Base-by-base conservation (phyloP, 2,329 filamentous ascomycete species). In the Teratosphaeriaceae sp. region DNA sequence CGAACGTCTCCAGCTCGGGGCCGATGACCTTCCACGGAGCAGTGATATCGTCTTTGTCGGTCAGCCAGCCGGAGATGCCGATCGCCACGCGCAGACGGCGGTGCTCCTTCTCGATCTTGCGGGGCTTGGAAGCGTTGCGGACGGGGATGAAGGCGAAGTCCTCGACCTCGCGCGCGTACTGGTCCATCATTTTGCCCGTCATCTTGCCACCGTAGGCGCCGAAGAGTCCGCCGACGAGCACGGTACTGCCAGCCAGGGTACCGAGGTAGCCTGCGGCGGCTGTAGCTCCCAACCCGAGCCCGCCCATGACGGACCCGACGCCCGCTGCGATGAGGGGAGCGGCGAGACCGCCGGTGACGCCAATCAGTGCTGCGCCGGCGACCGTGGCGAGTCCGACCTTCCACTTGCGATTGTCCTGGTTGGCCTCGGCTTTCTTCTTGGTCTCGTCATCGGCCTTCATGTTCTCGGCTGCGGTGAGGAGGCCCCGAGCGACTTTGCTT, bases 151-250 rank as follows among this genome's bases (percentile, higher is more conserved):
- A 86, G 0, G 80, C 87, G 63, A 96, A 94, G 58, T 97, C 89
- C 55, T 87, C 80, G 13, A 97, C 82, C 51, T 95, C 88, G 53
- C 80, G 81, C 9, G 84, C 78, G 61, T 94, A 94, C n/a, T 82
- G 74, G 51, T 95, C 87, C 74, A 96, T 85, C 73, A 89, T 87
- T 61, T 88, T 83, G 40, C 82, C 80, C 0, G 85, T 85, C 74
- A 94, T 89, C 26, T 82, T 79, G 1, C 83, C 81, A 33, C 85
- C 85, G 59, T 94, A 95, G n/a, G 92, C 86, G 7, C 92, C 92
- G 58, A 97, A 96, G 29, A 97, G 69, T 27, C 84, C 80, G 13
- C 89, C 90, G 22, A 95, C 83, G 31, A 88, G 71, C n/a, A 92
- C 76, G 4, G 82, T 79, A 48, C 84, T 92, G 27, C 89, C 82